phyloP scores from a whole-genome alignment of 176 grass and related monocot genomes.

The Aegilops bicornis region DNA sequence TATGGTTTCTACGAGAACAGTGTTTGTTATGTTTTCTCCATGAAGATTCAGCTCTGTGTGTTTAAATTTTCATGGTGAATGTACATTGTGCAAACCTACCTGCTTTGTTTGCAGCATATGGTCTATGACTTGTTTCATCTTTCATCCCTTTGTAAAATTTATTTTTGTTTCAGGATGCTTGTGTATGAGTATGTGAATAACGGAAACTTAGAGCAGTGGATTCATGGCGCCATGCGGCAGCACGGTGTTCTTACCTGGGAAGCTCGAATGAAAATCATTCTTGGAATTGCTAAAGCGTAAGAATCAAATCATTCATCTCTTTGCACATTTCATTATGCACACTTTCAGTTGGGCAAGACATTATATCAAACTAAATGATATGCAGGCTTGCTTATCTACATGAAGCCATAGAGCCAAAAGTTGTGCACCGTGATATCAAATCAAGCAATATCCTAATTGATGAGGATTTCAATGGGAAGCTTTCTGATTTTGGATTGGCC shows the following conservation, averaged over 20 bases:
- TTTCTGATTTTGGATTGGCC: constrained; percentile 87
- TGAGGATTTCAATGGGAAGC: constrained; percentile 85
- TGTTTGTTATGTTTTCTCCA: constrained; percentile 12
- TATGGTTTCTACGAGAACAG: not conserved
- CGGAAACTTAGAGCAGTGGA: constrained; percentile 90
- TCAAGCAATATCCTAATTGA: constrained; percentile 89
- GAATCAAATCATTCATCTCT: not conserved
- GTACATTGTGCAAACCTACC: not conserved
- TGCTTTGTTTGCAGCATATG: not conserved
- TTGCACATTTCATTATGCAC: constrained; percentile 1
- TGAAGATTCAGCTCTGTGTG: not conserved
- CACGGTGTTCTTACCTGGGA: constrained; percentile 78
- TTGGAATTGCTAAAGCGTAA: constrained; percentile 84
- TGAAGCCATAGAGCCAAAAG: constrained; percentile 91
- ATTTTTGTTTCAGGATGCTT: constrained; percentile 60
- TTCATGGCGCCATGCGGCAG: constrained; percentile 76
- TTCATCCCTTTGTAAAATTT: not conserved
- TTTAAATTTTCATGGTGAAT: not conserved
- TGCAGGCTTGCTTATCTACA: constrained; percentile 86
- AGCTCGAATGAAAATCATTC: constrained; percentile 69
- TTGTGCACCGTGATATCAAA: constrained; percentile 93
- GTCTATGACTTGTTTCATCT: not conserved
- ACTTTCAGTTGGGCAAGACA: not conserved
- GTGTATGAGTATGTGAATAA: constrained; percentile 89
- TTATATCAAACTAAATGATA: constrained; percentile 14